Evolutionary conservation across 2,329 filamentous ascomycete genomes (phyloP).

Genomic region (Ampelomyces quisqualis): DNA sequence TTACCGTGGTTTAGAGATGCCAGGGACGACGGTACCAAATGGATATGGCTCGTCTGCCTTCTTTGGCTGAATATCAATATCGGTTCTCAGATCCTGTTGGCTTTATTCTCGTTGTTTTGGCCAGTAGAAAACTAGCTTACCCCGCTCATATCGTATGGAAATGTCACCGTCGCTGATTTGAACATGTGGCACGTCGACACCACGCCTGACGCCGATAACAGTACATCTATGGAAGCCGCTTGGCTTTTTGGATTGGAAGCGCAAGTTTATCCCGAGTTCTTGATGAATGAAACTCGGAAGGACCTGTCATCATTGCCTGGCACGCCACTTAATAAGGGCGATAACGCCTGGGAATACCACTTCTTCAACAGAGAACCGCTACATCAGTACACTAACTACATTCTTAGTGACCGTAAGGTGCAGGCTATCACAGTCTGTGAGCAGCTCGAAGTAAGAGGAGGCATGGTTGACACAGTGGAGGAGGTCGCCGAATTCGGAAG

Average conservation of each 20-base stretch:
- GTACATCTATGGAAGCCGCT: slow-evolving; percentile 24
- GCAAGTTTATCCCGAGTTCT: slow-evolving; percentile 22
- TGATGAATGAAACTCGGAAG: slow-evolving; percentile 11
- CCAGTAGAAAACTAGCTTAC: slow-evolving; percentile 33
- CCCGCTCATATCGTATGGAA: slow-evolving; percentile 31
- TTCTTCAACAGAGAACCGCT: slow-evolving; percentile 39
- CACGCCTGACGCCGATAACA: slow-evolving; percentile 7
- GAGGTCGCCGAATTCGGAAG: background rate
- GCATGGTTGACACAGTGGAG: slow-evolving; percentile 1
- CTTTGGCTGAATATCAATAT: slow-evolving; percentile 39
- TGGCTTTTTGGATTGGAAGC: slow-evolving; percentile 37
- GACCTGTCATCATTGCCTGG: slow-evolving; percentile 27
- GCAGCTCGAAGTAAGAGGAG: slow-evolving; percentile 16
- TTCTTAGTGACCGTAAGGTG: slow-evolving; percentile 27
- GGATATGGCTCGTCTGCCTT: slow-evolving; percentile 38
- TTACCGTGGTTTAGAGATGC: slow-evolving; percentile 35
- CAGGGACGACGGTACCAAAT: slow-evolving; percentile 32
- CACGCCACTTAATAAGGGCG: slow-evolving; percentile 29
- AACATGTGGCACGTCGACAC: slow-evolving; percentile 21
- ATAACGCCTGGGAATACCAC: slow-evolving; percentile 28
- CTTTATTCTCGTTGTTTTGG: slow-evolving; percentile 38
- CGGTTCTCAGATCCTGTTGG: slow-evolving; percentile 38
- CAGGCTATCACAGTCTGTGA: slow-evolving; percentile 23
- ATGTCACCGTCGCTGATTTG: slow-evolving; percentile 31
- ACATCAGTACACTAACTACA: slow-evolving; percentile 32